Percentiles rank a stretch among this genome's conserved stretches.
These are phyloP conservation scores for Basidioascus undulatus DNA, from an alignment of 768 basidiomycete genomes.

Conservation along the genomic window DNA sequence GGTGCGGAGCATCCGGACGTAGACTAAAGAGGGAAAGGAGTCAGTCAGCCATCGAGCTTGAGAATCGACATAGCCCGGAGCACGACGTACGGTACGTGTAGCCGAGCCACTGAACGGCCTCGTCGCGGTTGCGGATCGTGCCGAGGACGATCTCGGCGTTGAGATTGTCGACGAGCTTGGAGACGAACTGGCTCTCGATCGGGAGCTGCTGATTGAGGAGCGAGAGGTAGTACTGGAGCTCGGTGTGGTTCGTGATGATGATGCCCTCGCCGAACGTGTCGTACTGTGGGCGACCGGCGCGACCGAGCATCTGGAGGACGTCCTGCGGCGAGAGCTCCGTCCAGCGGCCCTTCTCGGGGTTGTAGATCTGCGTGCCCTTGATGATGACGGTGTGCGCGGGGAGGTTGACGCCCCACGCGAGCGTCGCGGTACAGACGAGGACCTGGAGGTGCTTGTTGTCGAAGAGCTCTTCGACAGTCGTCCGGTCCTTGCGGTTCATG, in stretches of 20 bases:
- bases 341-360: conserved; percentile 96
- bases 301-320: conserved; percentile 93
- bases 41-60: conserved; percentile 1
- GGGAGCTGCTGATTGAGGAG: conserved; percentile 92
- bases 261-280: conserved; percentile 94
- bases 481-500: conserved; percentile 76
- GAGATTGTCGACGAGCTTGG: conserved; percentile 75
- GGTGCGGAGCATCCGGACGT: conserved; percentile 78
- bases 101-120: conserved; percentile 91
- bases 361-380: conserved; percentile 99
- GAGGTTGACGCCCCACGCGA: conserved; percentile 98
- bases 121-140: conserved; percentile 79
- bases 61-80: not conserved
- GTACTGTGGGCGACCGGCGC: conserved; percentile 89
- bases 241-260: conserved; percentile 92
- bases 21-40: conserved; percentile 26
- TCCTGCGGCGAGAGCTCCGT: conserved; percentile 86
- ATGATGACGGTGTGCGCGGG: conserved; percentile 97
- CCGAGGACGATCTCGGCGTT: conserved; percentile 95
- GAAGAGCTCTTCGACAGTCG: conserved; percentile 81
- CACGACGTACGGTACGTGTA: conserved; percentile 40
- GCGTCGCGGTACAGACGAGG: conserved; percentile 84
- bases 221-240: conserved; percentile 88
- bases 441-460: conserved; percentile 79
- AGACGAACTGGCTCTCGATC: conserved; percentile 85